Percentiles rank a stretch among this genome's conserved stretches.
phyloP scores from a whole-genome alignment of 768 basidiomycete genomes.

The Termitomyces heimii region DNA sequence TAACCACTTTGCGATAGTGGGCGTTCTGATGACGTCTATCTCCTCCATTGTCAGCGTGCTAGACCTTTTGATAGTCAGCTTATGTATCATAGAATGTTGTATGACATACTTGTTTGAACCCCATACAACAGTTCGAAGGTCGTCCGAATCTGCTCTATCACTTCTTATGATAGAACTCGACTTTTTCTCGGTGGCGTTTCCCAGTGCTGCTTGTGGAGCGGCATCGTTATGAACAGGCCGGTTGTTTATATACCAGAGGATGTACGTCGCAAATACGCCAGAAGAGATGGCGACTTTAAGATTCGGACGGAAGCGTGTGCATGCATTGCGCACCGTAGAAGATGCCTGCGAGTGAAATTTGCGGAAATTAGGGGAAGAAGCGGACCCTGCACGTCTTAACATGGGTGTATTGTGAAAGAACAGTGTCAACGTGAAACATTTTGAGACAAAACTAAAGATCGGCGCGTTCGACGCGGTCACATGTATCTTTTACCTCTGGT shows the following conservation, averaged over 20 bases:
- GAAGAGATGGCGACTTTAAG: slow-evolving; percentile 20
- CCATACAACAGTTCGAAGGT: slow-evolving; percentile 55
- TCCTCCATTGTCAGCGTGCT: slow-evolving; percentile 36
- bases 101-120: slow-evolving; percentile 63
- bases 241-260: slow-evolving; percentile 32
- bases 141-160: slow-evolving; percentile 19
- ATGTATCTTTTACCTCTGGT: neutral
- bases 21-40: slow-evolving; percentile 39
- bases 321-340: slow-evolving; percentile 13
- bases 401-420: slow-evolving; percentile 13
- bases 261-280: slow-evolving; percentile 26
- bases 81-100: neutral
- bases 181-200: slow-evolving; percentile 11
- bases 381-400: slow-evolving; percentile 22
- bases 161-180: slow-evolving; percentile 4
- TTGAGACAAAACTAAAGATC: slow-evolving; percentile 9
- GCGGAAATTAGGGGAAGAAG: slow-evolving; percentile 17
- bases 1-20: slow-evolving; percentile 51
- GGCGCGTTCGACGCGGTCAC: slow-evolving; percentile 4
- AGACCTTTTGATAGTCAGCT: slow-evolving; percentile 27
- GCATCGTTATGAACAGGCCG: slow-evolving; percentile 27
- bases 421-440: slow-evolving; percentile 6
- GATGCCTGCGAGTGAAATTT: slow-evolving; percentile 19
- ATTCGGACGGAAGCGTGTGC: slow-evolving; percentile 10
- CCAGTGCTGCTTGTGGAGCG: slow-evolving; percentile 1